phyloP scores from a whole-genome alignment of 306 rosid genomes.

The Arachis stenosperma region DNA sequence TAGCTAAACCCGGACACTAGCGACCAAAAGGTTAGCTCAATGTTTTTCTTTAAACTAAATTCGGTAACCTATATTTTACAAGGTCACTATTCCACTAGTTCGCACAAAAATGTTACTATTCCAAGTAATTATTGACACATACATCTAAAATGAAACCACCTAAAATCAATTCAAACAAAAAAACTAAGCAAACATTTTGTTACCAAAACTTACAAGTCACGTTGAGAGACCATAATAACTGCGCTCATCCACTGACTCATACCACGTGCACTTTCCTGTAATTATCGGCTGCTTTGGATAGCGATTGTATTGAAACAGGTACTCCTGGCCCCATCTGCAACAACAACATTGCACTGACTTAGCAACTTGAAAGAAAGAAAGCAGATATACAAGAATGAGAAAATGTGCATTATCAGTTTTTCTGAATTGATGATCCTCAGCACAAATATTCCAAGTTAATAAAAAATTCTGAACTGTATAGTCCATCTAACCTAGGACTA shows the following conservation, averaged over 20 bases:
- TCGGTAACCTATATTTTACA: constrained; percentile 12
- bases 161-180: constrained; percentile 4
- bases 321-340: constrained; percentile 93
- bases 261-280: constrained; percentile 68
- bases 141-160: constrained; percentile 28
- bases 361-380: constrained; percentile 17
- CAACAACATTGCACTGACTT: constrained; percentile 17
- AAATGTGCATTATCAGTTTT: constrained; percentile 2
- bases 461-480: neutral
- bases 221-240: constrained; percentile 8
- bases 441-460: neutral
- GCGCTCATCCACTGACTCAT: constrained; percentile 37
- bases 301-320: constrained; percentile 81
- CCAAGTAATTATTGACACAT: constrained; percentile 37
- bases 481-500: neutral
- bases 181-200: constrained; percentile 8
- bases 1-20: neutral
- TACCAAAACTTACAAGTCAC: constrained; percentile 35
- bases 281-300: constrained; percentile 92
- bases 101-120: constrained; percentile 16
- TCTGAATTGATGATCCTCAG: neutral
- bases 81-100: neutral
- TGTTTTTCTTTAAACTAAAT: constrained; percentile 28
- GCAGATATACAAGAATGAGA: neutral
- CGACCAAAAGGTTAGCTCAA: constrained; percentile 25